Evolutionary conservation across 78 protist species (phyloP).

Genomic region (Acrasis kona): DNA sequence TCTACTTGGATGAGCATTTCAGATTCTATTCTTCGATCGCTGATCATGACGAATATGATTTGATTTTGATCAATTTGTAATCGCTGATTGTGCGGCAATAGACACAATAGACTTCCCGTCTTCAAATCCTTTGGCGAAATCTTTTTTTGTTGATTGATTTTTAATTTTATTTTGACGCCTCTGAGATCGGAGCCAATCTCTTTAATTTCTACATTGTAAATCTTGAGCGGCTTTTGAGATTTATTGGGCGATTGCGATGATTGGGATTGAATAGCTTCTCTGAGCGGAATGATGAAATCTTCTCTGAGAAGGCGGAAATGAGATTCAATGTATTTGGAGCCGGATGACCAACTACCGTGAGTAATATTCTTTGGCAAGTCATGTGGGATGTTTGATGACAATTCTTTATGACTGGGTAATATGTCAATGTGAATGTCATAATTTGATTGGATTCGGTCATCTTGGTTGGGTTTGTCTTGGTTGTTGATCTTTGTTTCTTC

Average conservation of each 20-base stretch:
- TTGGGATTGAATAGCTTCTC: slow-evolving; percentile 5
- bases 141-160: background rate
- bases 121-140: background rate
- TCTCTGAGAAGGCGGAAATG: slow-evolving; percentile 20
- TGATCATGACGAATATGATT: background rate
- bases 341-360: background rate
- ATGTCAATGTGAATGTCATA: background rate
- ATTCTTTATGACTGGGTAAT: background rate
- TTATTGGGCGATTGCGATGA: too few species aligned
- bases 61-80: background rate
- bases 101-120: background rate
- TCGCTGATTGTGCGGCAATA: too few species aligned
- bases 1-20: background rate
- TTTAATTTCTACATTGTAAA: background rate
- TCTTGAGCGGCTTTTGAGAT: too few species aligned
- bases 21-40: background rate
- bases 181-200: background rate
- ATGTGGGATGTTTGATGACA: background rate
- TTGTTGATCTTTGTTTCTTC: background rate
- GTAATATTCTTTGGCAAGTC: background rate
- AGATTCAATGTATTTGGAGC: background rate
- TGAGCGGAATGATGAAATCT: slow-evolving; percentile 10
- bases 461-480: background rate
- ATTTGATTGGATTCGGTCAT: too few species aligned
- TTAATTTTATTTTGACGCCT: background rate